Evolutionary conservation across 1,284 basidiomycete species (phyloP), one percentile per base, ranked within the genome.

Genomic region (Moniliella sp.): DNA sequence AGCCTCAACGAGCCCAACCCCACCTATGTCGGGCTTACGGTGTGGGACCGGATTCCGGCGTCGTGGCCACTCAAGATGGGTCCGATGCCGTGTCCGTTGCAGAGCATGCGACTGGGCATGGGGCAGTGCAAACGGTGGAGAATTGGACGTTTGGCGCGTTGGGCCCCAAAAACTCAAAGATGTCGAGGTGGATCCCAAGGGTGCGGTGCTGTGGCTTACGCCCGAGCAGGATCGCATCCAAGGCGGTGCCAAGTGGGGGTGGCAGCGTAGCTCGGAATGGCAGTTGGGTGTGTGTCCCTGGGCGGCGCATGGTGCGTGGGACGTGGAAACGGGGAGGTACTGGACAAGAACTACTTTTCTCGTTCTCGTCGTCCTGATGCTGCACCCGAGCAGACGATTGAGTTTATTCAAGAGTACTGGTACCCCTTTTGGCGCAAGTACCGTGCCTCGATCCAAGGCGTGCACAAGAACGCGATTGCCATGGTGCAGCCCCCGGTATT

Each of bases 401-500:
- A 74, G 29, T 91, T 83, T 50, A 71, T 80, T 27, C 59, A 66
- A 4, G 78, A 86, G 49, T 88, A 78, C 57, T 88, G 82, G 76
- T 66, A 72, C 3, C 69, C 76, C 0, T 79, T 86, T 55, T 78
- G 74, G 65, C 61, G 70, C 15, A 59, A 62, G 3, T 94, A 75
- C 46, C 66, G 72, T 1, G 48, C 59, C 1, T 67, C 73, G 10
- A 73, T 94, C 28, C 72, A 84, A 1, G 43, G 59, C 1, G 63
- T 72, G 1, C 86, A 94, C 50, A 75, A 75, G 0, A 76, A 80
- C 44, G 74, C 81, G 1, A 86, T 97, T 46, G 68, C 77, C 35
- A 93, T 94, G 58, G 68, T 94, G 25, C 80, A 91, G 46, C 78
- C 83, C 0, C 80, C 86, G 2, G 86, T 97, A 0, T 91, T 94